A percentile compares a stretch with the other conserved stretches of the same genome.
Conservation (phyloP, 2,329 filamentous ascomycete species). For the Xylaria sp. region DNA sequence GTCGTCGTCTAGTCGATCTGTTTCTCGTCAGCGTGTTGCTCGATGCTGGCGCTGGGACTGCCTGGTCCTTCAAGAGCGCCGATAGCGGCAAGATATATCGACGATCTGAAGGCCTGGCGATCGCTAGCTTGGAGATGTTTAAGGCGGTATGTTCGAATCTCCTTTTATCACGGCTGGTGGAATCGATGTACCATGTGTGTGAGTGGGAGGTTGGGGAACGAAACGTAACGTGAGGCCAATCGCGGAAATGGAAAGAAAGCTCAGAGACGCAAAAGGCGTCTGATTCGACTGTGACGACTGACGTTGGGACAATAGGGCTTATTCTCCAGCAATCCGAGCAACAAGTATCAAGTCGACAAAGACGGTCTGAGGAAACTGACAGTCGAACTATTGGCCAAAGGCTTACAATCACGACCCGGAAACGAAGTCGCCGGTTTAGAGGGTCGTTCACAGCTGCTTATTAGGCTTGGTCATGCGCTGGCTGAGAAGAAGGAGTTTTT, state of each 20-base stretch:
- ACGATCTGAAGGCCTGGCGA: conserved; percentile 73
- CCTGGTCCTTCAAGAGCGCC: conserved; percentile 92
- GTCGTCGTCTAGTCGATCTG: conserved; percentile 66
- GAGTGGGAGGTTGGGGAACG: neutral
- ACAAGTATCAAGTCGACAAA: conserved; percentile 91
- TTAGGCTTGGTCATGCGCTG: conserved; percentile 79
- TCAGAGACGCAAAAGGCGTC: neutral
- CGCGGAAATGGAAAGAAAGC: neutral
- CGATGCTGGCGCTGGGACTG: conserved; percentile 87
- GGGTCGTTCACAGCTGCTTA: conserved; percentile 82
- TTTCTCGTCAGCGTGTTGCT: conserved; percentile 81
- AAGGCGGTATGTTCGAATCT: conserved; percentile 63
- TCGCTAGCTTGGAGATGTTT: conserved; percentile 87
- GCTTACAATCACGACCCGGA: conserved; percentile 82
- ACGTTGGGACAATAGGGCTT: conserved; percentile 64
- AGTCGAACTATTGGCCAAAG: conserved; percentile 78
- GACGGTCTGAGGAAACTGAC: conserved; percentile 80
- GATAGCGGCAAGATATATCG: conserved; percentile 86
- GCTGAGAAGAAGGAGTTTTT: conserved; percentile 83
- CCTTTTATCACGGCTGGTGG: neutral
- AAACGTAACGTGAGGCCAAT: neutral
- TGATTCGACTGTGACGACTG: conserved; percentile 6
- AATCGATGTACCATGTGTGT: neutral
- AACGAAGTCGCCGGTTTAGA: conserved; percentile 88
- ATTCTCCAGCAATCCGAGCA: conserved; percentile 83